These are phyloP conservation scores for Termitomyces sp. DNA, from an alignment of 768 basidiomycete genomes.

Conservation along the genomic window DNA sequence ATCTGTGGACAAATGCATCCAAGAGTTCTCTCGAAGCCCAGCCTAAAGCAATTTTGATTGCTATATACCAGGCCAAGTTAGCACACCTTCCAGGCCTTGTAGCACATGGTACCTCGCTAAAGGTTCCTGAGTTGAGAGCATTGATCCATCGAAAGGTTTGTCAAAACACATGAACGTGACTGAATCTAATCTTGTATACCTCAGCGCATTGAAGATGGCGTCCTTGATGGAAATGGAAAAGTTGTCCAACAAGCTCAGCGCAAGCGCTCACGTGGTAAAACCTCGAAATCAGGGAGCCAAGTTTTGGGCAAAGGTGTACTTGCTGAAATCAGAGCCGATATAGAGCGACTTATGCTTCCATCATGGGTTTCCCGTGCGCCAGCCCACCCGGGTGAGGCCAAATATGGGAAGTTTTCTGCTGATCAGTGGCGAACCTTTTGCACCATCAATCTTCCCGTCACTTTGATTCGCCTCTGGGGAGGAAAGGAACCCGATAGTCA, in stretches of 20 bases:
- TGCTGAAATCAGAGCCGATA: not conserved
- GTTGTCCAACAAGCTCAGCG: not conserved
- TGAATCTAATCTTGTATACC: constrained; percentile 22
- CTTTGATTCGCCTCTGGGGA: constrained; percentile 31
- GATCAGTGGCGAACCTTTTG: constrained; percentile 31
- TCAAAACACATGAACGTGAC: constrained; percentile 1
- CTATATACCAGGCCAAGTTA: not conserved
- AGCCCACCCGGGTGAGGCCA: constrained; percentile 17
- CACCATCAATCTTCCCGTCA: constrained; percentile 28
- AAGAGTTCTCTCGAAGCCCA: not conserved
- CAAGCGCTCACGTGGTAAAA: not conserved
- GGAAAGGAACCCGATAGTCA: not conserved
- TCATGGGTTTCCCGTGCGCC: constrained; percentile 20
- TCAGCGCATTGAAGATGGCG: not conserved
- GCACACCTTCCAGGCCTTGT: not conserved
- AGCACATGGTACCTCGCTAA: not conserved
- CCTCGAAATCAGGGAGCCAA: not conserved
- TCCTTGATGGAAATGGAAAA: not conserved
- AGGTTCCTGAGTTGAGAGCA: not conserved
- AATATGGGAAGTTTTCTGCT: constrained; percentile 23
- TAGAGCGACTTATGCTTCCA: constrained; percentile 13
- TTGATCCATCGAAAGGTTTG: not conserved
- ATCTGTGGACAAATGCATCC: not conserved
- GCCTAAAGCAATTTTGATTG: not conserved
- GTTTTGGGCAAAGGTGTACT: constrained; percentile 1